Conservation (phyloP, 768 basidiomycete species). For the Auricularia sp. region DNA sequence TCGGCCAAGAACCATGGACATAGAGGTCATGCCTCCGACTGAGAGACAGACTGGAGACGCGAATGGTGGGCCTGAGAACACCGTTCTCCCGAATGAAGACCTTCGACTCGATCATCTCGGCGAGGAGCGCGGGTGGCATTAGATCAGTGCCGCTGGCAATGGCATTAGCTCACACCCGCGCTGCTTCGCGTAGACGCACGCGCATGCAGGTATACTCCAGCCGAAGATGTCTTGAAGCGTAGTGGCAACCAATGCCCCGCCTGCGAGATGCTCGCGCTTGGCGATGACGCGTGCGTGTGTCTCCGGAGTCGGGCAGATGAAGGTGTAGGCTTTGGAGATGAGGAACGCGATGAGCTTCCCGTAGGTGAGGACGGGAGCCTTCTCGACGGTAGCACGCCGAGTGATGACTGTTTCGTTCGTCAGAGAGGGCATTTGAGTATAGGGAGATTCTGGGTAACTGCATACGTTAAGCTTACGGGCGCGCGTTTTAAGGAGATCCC, state of each 20-base stretch:
- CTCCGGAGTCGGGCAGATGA: not conserved
- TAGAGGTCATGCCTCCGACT: not conserved
- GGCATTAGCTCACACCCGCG: not conserved
- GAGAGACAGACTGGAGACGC: not conserved
- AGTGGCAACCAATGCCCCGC: not conserved
- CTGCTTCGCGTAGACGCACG: not conserved
- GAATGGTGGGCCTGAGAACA: not conserved
- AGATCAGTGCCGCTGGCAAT: not conserved
- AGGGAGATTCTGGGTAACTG: no score
- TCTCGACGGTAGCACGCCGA: no score
- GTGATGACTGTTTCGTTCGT: no score
- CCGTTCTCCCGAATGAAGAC: not conserved
- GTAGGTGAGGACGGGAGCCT: no score
- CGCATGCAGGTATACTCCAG: not conserved
- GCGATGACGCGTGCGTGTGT: not conserved
- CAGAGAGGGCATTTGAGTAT: no score
- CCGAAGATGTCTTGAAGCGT: not conserved
- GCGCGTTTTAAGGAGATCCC: no score
- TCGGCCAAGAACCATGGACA: slow-evolving; percentile 2
- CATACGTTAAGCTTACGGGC: no score
- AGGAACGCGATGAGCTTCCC: no score
- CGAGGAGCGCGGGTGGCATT: not conserved
- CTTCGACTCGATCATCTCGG: not conserved
- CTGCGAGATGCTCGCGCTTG: not conserved
- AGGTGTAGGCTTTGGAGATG: not conserved